Evolutionary conservation across 345 rosid genomes (phyloP), one percentile per base, ranked within the genome.

Genomic region (Bruguiera gymnorhiza): DNA sequence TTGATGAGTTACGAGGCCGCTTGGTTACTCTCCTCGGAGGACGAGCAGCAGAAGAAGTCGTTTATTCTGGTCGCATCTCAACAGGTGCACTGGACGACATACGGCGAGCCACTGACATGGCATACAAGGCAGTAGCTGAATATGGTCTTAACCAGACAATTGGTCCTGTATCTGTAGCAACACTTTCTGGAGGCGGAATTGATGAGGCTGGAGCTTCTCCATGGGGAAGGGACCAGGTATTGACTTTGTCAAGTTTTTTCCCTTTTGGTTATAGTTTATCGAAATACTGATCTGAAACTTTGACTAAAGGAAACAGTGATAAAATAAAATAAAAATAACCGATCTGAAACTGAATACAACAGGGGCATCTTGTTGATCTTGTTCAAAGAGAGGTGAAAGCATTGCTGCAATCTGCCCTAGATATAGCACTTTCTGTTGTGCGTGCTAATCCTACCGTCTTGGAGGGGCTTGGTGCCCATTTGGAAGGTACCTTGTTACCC

Each of bases 81-180:
- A 96, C 98, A 1, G 97, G 98, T 67, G 96, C 99, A 30, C 85
- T 96, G 73, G 99, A 96, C 73, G 99, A 96, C 80, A 96, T 96
- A 62, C 79, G 96, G 64, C 81, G 97, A 53, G 98, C 99, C 20
- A 92, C 99, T 55, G 97, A 90, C 72, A 80, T 96, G 85, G 99
- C 99, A 27, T 96, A 90, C 79, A 96, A 96, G 78, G 98, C 94
- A 70, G 83, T 92, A 66, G 98, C 98, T 67, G 98, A 92, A 86
- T 96, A 96, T 80, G 98, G 98, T 73, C 99, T 96, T 73, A 96
- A 82, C 82, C 85, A 75, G 77, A 83, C 84, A 50, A 82, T 96
- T 23, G 99, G 98, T 29, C 97, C 99, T 2, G 80, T 96, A 30
- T 92, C 99, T 66, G 54, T 96, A 61, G 86, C 92, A 59, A 89